Percentiles rank a stretch among this genome's conserved stretches.
Evolutionary conservation across 2,329 filamentous ascomycete genomes (phyloP).

Genomic region (Didymellaceae sp.): DNA sequence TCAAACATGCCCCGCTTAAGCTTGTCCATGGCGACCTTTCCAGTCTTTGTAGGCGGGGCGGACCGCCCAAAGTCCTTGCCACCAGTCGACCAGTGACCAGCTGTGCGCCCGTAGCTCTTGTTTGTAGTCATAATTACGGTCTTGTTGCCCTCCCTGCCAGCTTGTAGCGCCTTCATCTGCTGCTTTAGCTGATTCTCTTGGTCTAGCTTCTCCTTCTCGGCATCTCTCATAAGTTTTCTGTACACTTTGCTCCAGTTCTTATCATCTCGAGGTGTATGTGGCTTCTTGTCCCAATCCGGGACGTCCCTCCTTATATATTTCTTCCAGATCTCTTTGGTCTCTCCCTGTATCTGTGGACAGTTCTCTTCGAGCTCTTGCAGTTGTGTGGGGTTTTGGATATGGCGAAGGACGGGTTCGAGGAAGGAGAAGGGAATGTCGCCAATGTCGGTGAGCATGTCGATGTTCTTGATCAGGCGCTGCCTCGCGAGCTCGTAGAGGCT

Average conservation of each 20-base stretch:
- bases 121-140: slow-evolving; percentile 41
- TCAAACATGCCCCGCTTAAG: slow-evolving; percentile 43
- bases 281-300: slow-evolving; percentile 67
- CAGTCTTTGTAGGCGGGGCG: slow-evolving; percentile 41
- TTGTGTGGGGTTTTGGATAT: slow-evolving; percentile 75
- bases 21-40: slow-evolving; percentile 46
- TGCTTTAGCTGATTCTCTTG: slow-evolving; percentile 43
- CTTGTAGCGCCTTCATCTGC: slow-evolving; percentile 41
- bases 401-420: slow-evolving; percentile 71
- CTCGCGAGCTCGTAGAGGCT: slow-evolving; percentile 50
- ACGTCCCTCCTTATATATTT: slow-evolving; percentile 81
- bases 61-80: slow-evolving; percentile 35
- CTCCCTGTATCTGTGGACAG: slow-evolving; percentile 76
- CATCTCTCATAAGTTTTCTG: slow-evolving; percentile 53
- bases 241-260: slow-evolving; percentile 81
- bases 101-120: slow-evolving; percentile 30
- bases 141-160: slow-evolving; percentile 39
- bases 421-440: slow-evolving; percentile 73
- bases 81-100: slow-evolving; percentile 25
- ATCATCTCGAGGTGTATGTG: slow-evolving; percentile 68
- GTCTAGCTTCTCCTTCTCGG: slow-evolving; percentile 45
- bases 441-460: slow-evolving; percentile 66
- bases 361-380: slow-evolving; percentile 74
- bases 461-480: slow-evolving; percentile 50
- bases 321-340: slow-evolving; percentile 77